Base-by-base conservation (phyloP, 768 basidiomycete genomes). In the Auriculariales sp. region DNA sequence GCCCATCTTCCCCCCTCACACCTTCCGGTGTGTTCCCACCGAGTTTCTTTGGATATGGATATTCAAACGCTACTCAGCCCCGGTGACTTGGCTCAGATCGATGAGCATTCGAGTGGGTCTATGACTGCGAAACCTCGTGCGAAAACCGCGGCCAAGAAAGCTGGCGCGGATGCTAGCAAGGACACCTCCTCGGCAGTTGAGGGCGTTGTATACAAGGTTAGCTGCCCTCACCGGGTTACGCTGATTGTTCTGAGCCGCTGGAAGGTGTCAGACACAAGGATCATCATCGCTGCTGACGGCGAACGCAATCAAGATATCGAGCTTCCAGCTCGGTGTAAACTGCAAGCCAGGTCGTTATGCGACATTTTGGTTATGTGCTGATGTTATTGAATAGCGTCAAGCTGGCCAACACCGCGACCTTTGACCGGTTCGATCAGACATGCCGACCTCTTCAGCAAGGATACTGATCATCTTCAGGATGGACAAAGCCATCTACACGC, bases 351-450 rank as follows among this genome's bases (percentile, higher is more conserved):
- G n/a, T 6, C 7, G 35, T 25, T 27, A 45, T 29, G 14, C n/a
- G 31, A 35, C 33, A 17, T 17, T 24, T 44, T 25, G 3, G 12
- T 32, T 17, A 25, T 42, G 42, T 34, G 11, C 27, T 52, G 29
- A 19, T 47, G 31, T 36, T 31, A 4, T 51, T 15, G 14, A 97
- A 4, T 52, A 71, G 69, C 2, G 61, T 97, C 47, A 97, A 97
- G 60, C 71, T 94, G 2, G 91, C 91, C 11, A 97, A 97, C 57
- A 90, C 81, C 49, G 79, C 88, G 14, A 98, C 93, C 0, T 92
- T 86, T 61, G 89, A 92, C 57, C 74, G 92, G 86, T 78, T 60
- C 35, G 53, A 30, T 19, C 27, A 35, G 42, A 30, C 17, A 25
- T 25, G 83, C 90, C 60, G 69, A 15, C 14, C 14, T 28, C 19